These are phyloP conservation scores for Panicum miliaceum DNA, from an alignment of 176 grass and related monocot species.

Conservation along the genomic window DNA sequence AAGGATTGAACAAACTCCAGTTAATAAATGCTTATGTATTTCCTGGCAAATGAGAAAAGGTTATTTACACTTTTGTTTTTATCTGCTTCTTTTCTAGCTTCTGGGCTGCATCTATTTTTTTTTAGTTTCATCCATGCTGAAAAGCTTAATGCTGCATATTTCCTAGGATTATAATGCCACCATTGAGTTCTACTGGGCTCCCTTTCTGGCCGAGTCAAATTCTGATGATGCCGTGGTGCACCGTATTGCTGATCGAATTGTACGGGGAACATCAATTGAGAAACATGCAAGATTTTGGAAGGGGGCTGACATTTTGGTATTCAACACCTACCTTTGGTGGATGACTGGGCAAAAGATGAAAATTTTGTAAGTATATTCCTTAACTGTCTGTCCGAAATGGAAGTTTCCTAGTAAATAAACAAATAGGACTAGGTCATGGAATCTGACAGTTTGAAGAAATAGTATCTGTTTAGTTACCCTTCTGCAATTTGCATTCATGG, in stretches of 20 bases:
- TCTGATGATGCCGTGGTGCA: constrained; percentile 81
- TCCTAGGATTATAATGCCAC: constrained; percentile 88
- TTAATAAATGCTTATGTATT: not conserved
- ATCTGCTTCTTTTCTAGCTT: not conserved
- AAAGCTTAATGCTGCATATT: not conserved
- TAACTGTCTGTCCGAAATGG: not conserved
- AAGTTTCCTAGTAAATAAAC: not conserved
- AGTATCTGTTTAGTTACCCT: not conserved
- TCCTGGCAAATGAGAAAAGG: not conserved
- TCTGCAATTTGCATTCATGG: not conserved
- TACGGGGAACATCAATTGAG: constrained; percentile 63
- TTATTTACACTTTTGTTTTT: not conserved
- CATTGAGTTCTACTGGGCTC: constrained; percentile 99
- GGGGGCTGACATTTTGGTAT: constrained; percentile 83
- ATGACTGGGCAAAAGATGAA: constrained; percentile 81
- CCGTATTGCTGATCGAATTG: constrained; percentile 65
- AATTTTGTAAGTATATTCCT: constrained; percentile 65
- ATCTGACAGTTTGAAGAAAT: not conserved
- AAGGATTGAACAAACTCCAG: not conserved
- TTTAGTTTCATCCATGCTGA: constrained; percentile 8
- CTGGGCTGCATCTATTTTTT: not conserved
- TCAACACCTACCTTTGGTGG: constrained; percentile 99
- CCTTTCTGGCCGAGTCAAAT: constrained; percentile 95
- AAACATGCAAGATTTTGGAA: constrained; percentile 89
- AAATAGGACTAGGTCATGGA: not conserved